Base-by-base conservation (phyloP, 192 early-diverging fungal species). In the Spinellus fusiger region DNA sequence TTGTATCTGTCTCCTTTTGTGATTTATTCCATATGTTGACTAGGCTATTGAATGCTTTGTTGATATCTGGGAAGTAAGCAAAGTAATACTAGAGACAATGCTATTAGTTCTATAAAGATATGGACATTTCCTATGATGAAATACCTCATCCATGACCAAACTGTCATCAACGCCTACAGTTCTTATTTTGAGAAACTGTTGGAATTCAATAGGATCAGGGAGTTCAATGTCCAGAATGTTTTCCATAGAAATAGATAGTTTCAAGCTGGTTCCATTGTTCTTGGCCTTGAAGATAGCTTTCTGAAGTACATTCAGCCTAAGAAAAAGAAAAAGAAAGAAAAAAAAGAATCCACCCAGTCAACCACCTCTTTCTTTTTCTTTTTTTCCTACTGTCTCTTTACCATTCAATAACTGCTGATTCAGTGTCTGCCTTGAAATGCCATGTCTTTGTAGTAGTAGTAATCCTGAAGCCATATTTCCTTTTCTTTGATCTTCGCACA, bases 1-100 rank as follows among this genome's bases (percentile, higher is more conserved):
- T 10, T 49, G 27, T 3, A 32, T n/a, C 28, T 50, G 28, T 51
- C 20, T n/a, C 55, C 26, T 1, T 28, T 61, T 23, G 22, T 4
- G 10, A 15, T 10, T 25, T 64, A 44, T 67, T 49, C 55, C 71
- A 66, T 46, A 62, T 57, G 3, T 28, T n/a, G 37, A 62, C 58
- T 13, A 84, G 28, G 12, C 59, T 33, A 16, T 68, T 56, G 48
- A 67, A 66, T 5, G 78, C 69, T 18, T 44, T 50, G 3, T 70
- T 55, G 12, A 75, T 75, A 58, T 88, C 75, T 22, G 73, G 64
- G 33, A 88, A 86, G 69, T 84, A 85, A 3, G 85, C 78, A 63
- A 88, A 88, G 33, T 78, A 81, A 48, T 83, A 88, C 82, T 84
- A 58, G 20, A 28, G n/a, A 26, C 26, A 28, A 33, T 31, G 16